Evolutionary conservation across 768 basidiomycete genomes (phyloP).

Genomic region (Amylocystis lapponica): DNA sequence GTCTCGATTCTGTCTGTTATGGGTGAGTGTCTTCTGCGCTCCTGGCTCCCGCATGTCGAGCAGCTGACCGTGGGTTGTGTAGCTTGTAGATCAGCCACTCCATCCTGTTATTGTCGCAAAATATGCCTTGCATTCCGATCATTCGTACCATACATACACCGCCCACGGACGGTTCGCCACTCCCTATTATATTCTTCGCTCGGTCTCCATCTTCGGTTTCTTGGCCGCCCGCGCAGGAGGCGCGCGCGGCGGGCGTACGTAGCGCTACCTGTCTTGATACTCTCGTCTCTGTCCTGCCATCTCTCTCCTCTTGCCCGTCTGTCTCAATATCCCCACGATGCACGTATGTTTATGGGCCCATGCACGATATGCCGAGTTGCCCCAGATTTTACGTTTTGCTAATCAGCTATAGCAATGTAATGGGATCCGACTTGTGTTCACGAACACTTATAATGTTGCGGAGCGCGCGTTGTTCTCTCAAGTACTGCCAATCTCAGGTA

Average conservation of each 20-base stretch:
- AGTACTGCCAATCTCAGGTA: too few species aligned
- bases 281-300: conserved; percentile 10
- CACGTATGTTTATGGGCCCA: conserved; percentile 24
- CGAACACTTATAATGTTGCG: too few species aligned
- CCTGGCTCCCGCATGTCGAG: too few species aligned
- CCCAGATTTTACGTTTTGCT: conserved; percentile 18
- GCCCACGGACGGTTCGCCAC: neutral
- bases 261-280: conserved; percentile 1
- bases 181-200: too few species aligned
- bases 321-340: conserved; percentile 13
- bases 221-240: conserved; percentile 12
- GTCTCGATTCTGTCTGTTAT: conserved; percentile 3
- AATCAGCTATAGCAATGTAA: conserved; percentile 20
- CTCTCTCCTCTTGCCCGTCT: conserved; percentile 7
- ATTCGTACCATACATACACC: conserved; percentile 7
- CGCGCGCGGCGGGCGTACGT: conserved; percentile 3
- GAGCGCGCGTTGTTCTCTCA: too few species aligned
- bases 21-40: conserved; percentile 3
- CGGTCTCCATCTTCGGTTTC: too few species aligned
- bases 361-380: conserved; percentile 21
- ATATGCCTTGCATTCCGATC: neutral
- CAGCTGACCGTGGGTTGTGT: neutral
- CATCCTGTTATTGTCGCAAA: too few species aligned
- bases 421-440: conserved; percentile 4
- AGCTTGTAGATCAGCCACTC: conserved; percentile 14